phyloP scores from a whole-genome alignment of 495 filamentous ascomycete genomes.

The Trichocladium antarcticum region DNA sequence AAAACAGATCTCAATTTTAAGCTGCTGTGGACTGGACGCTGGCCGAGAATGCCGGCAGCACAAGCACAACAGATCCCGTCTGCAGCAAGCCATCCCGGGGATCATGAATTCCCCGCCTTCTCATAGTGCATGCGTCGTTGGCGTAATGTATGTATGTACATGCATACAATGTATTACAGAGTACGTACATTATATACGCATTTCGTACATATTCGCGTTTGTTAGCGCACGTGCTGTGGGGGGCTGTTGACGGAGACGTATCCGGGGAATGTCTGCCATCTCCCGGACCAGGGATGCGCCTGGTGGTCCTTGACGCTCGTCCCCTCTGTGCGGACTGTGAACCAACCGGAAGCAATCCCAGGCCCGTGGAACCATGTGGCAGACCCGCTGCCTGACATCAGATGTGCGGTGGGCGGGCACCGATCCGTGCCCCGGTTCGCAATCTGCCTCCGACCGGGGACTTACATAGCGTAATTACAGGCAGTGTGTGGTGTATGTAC shows the following conservation, averaged over 20 bases:
- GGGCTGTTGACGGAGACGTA: no score
- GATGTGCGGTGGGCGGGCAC: not conserved
- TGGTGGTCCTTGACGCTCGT: not conserved
- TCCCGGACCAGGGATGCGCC: no score
- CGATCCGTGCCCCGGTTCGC: not conserved
- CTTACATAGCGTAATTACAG: no score
- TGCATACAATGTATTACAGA: no score
- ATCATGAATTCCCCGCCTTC: not conserved
- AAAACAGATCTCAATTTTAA: not conserved
- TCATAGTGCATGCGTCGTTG: not conserved
- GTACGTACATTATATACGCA: no score
- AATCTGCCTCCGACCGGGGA: not conserved
- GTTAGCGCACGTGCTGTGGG: no score
- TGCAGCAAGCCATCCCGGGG: not conserved
- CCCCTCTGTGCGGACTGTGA: not conserved
- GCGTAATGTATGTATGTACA: no score
- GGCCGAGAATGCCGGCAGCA: not conserved
- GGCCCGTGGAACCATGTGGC: slow-evolving; percentile 6
- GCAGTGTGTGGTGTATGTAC: no score
- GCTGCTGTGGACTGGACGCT: not conserved
- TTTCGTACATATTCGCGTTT: no score
- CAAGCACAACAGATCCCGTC: not conserved
- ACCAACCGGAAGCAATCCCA: slow-evolving; percentile 13
- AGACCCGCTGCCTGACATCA: slow-evolving; percentile 1
- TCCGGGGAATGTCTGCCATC: no score